phyloP scores from a whole-genome alignment of 2,329 filamentous ascomycete species.

The Dactylellina sp. region DNA sequence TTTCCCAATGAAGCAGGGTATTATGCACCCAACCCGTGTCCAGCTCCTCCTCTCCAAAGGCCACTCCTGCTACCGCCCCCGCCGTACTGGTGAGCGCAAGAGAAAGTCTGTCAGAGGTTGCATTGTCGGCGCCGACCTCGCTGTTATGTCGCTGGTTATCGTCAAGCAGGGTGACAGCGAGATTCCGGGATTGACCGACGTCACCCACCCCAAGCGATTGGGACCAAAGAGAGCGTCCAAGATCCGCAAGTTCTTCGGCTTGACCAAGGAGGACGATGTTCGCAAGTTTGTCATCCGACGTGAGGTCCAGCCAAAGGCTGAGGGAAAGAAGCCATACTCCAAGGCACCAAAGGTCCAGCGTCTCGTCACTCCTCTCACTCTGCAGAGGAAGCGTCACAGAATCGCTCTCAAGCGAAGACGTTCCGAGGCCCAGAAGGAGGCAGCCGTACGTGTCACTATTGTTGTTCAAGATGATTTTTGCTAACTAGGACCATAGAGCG shows the following conservation, averaged over 20 bases:
- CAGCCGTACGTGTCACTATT: constrained; percentile 79
- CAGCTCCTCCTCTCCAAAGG: constrained; percentile 90
- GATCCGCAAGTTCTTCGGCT: constrained; percentile 99
- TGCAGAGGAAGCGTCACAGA: constrained; percentile 99
- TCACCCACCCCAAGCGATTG: constrained; percentile 98
- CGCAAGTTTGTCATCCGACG: constrained; percentile 99
- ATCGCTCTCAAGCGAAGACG: constrained; percentile 98
- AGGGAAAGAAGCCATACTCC: constrained; percentile 98
- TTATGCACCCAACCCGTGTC: constrained; percentile 98
- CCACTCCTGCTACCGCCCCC: constrained; percentile 99
- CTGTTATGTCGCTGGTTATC: constrained; percentile 91
- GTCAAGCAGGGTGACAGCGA: constrained; percentile 98
- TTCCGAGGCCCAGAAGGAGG: constrained; percentile 96
- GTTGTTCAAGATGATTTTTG: constrained; percentile 7
- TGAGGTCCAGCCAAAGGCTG: constrained; percentile 95
- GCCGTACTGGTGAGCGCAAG: constrained; percentile 98
- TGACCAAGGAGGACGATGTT: constrained; percentile 99
- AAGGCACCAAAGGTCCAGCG: constrained; percentile 99
- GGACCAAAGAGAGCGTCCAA: constrained; percentile 99
- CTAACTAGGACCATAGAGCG: constrained; percentile 74
- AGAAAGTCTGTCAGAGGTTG: constrained; percentile 98
- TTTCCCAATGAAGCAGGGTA: constrained; percentile 99
- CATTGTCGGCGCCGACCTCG: constrained; percentile 96
- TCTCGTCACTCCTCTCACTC: constrained; percentile 98
- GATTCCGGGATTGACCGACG: constrained; percentile 95